phyloP scores from a whole-genome alignment of 2,329 filamentous ascomycete genomes.

The Davidsoniella virescens region DNA sequence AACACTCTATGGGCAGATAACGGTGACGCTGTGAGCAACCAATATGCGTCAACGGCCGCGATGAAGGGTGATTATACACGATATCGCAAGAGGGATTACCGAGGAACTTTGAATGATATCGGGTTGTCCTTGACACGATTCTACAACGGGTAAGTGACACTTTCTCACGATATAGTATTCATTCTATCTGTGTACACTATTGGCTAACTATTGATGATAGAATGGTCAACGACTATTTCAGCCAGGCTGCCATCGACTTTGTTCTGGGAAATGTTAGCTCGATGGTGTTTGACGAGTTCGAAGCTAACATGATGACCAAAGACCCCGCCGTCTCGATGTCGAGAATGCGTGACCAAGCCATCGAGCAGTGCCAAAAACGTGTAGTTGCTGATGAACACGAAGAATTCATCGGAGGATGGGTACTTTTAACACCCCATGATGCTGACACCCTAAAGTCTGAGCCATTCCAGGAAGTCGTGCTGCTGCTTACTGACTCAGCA shows the following conservation, averaged over 20 bases:
- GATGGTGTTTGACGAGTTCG: slow-evolving; percentile 83
- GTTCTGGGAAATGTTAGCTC: slow-evolving; percentile 76
- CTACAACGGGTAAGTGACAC: slow-evolving; percentile 41
- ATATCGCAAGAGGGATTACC: slow-evolving; percentile 77
- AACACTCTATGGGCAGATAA: slow-evolving; percentile 97
- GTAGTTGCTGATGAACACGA: slow-evolving; percentile 72
- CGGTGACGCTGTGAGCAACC: slow-evolving; percentile 84
- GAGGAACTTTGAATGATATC: slow-evolving; percentile 80
- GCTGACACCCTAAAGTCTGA: slow-evolving; percentile 56
- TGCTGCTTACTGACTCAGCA: slow-evolving; percentile 71
- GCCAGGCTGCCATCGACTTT: slow-evolving; percentile 89
- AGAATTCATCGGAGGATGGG: slow-evolving; percentile 81
- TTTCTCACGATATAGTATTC: background rate
- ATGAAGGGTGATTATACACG: slow-evolving; percentile 95
- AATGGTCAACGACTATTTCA: slow-evolving; percentile 95
- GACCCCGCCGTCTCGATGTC: slow-evolving; percentile 80
- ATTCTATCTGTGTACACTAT: background rate
- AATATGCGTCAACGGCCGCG: slow-evolving; percentile 89
- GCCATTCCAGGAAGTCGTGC: slow-evolving; percentile 74
- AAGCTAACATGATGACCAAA: slow-evolving; percentile 79
- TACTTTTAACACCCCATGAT: slow-evolving; percentile 58
- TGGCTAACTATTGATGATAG: slow-evolving; percentile 29
- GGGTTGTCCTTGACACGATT: slow-evolving; percentile 70
- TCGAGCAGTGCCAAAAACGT: slow-evolving; percentile 74
- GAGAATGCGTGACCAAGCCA: slow-evolving; percentile 72